Base-by-base conservation (phyloP, 1,139 yeast genomes). In the Taphrina pruni region DNA sequence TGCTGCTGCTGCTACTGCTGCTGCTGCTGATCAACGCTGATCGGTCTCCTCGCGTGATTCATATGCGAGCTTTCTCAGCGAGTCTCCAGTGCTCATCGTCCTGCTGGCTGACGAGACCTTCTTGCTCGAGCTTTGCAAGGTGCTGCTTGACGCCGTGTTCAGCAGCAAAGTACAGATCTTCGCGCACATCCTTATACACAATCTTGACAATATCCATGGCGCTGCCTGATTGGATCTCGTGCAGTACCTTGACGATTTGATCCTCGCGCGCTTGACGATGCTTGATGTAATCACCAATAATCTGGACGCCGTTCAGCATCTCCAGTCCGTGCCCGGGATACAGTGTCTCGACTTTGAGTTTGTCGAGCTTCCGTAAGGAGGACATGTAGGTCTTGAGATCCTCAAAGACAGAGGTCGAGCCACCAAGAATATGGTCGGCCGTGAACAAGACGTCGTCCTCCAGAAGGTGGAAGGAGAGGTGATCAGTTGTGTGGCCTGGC, bases 401-500 rank as follows among this genome's bases (percentile, higher is more conserved):
- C 17, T 74, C 75, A 72, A 80, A 80, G 39, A 78, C 79, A 0
- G 80, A 73, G 8, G 82, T 76, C 26, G 81, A 80, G 56, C 77
- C 79, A 26, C 82, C 82, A 9, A 80, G 76, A 7, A 80, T 76
- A 67, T 79, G 79, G 73, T 80, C 82, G 39, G 79, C 81, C n/a
- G 78, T 74, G 69, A 80, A 79, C 67, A 80, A 68, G 3, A 75
- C 76, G 20, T 75, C 70, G 71, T 79, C 81, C 45, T 79, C 78
- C 41, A 74, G 75, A 39, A 79, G 75, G 76, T 77, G 77, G 69
- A 79, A 75, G 57, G 77, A 76, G 60, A 76, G 60, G 71, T 80
- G 82, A 72, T 80, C 82, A 41, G 75, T 75, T 36, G 81, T 76
- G 70, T 80, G 82, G 32, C 82, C 82, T 0, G 82, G 82, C 5